Evolutionary conservation across 2,329 filamentous ascomycete genomes (phyloP).

Genomic region (Colletotrichum lentis): DNA sequence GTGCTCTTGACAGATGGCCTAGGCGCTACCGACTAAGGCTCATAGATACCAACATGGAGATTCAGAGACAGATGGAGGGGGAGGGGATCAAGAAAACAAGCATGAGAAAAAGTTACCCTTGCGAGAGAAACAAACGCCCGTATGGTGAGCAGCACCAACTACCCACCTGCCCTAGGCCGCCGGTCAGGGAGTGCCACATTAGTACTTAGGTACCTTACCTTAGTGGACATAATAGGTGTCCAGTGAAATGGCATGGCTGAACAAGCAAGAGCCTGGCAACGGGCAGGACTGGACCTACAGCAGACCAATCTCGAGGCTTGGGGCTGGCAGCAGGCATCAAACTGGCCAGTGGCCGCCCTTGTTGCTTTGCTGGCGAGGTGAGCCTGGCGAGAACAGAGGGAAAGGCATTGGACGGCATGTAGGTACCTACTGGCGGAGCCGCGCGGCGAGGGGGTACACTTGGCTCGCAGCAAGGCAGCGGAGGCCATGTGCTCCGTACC

Average conservation of each 20-base stretch:
- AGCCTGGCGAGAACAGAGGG: constrained; percentile 8
- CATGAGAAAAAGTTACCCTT: not conserved
- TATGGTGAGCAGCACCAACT: constrained; percentile 6
- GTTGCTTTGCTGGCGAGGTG: constrained; percentile 19
- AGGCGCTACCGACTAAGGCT: constrained; percentile 1
- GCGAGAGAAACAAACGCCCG: constrained; percentile 20
- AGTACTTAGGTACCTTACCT: no score
- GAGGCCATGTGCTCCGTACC: constrained; percentile 8
- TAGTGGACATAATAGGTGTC: constrained; percentile 14
- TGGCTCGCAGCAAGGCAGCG: not conserved
- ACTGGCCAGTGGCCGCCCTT: constrained; percentile 17
- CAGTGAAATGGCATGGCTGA: constrained; percentile 18
- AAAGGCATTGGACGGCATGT: not conserved
- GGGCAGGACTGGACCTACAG: constrained; percentile 7
- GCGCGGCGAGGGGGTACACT: constrained; percentile 1
- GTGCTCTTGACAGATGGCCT: not conserved
- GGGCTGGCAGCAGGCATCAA: constrained; percentile 22
- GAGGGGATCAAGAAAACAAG: not conserved
- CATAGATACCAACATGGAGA: not conserved
- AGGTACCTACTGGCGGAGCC: not conserved
- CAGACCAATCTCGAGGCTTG: constrained; percentile 20
- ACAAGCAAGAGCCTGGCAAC: constrained; percentile 27
- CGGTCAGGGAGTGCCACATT: not conserved
- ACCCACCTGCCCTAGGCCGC: constrained; percentile 6
- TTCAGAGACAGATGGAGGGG: not conserved